A percentile compares a stretch with the other conserved stretches of the same genome.
phyloP scores from a whole-genome alignment of 805 yeast species.

The Kodamaea nitidulidarum region DNA sequence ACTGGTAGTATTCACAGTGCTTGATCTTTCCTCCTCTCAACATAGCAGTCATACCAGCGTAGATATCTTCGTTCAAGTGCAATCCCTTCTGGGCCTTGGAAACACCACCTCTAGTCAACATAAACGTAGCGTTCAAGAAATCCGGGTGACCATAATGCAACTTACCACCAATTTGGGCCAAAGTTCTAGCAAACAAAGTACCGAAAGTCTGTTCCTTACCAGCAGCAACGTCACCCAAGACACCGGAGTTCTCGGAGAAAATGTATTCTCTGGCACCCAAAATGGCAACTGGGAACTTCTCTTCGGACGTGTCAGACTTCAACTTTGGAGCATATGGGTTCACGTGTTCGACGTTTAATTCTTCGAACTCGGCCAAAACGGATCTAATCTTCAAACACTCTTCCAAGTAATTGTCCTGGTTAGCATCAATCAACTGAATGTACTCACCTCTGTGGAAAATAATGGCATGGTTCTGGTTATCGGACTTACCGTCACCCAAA shows the following conservation, averaged over 20 bases:
- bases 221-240: conserved; percentile 85
- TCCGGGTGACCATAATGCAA: conserved; percentile 89
- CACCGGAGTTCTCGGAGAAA: conserved; percentile 82
- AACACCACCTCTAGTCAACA: conserved; percentile 86
- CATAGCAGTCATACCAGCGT: conserved; percentile 82
- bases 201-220: conserved; percentile 90
- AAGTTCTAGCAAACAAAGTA: conserved; percentile 76
- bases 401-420: conserved; percentile 81
- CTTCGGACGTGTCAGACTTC: conserved; percentile 48
- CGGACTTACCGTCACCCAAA: conserved; percentile 85
- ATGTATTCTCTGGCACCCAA: conserved; percentile 86
- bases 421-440: conserved; percentile 79
- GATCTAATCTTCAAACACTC: conserved; percentile 82
- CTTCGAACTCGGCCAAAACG: conserved; percentile 80
- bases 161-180: conserved; percentile 82
- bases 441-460: conserved; percentile 83
- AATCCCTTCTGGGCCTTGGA: conserved; percentile 84
- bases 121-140: conserved; percentile 67
- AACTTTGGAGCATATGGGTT: conserved; percentile 78
- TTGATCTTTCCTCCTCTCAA: conserved; percentile 84
- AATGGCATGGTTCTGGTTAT: conserved; percentile 78
- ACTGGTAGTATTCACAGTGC: conserved; percentile 83
- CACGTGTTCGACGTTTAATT: conserved; percentile 66
- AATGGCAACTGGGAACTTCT: conserved; percentile 68
- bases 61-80: conserved; percentile 83